Conservation (phyloP, 192 early-diverging fungal species). For the Backusella macrospora region DNA sequence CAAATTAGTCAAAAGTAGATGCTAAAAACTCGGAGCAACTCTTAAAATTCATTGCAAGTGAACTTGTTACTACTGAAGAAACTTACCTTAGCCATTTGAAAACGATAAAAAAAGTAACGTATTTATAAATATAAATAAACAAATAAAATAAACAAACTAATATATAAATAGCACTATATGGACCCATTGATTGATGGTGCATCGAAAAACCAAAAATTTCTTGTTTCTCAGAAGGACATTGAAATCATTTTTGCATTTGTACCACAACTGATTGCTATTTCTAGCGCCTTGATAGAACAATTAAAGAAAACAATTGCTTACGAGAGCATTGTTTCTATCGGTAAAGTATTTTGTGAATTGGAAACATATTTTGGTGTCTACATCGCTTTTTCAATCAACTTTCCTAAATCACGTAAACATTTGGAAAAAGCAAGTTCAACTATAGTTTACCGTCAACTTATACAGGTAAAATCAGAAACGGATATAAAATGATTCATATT, state of each 20-base stretch:
- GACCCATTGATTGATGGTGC: constrained; percentile 40
- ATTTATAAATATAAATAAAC: neutral
- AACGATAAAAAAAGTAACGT: constrained; percentile 46
- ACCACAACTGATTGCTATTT: constrained; percentile 36
- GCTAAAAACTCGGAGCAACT: constrained; percentile 24
- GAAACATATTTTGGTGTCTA: constrained; percentile 37
- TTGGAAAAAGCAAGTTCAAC: constrained; percentile 31
- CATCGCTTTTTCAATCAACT: constrained; percentile 35
- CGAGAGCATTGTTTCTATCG: constrained; percentile 17
- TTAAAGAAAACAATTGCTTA: constrained; percentile 16
- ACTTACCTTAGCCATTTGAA: constrained; percentile 50
- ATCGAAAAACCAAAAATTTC: constrained; percentile 11
- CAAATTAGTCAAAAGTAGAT: neutral
- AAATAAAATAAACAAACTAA: neutral
- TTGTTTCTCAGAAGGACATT: constrained; percentile 35
- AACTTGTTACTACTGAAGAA: constrained; percentile 49
- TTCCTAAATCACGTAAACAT: constrained; percentile 24
- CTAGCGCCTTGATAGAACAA: constrained; percentile 22
- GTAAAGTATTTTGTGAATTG: constrained; percentile 34
- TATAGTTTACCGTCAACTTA: constrained; percentile 33
- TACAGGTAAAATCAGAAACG: constrained; percentile 22
- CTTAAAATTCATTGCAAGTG: constrained; percentile 41
- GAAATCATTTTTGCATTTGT: constrained; percentile 41
- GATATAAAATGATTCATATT: neutral
- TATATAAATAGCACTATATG: constrained; percentile 39